A percentile compares a stretch with the other conserved stretches of the same genome.
These are phyloP conservation scores for Oidiodendron maius DNA, from an alignment of 495 filamentous ascomycete genomes.

Conservation along the genomic window DNA sequence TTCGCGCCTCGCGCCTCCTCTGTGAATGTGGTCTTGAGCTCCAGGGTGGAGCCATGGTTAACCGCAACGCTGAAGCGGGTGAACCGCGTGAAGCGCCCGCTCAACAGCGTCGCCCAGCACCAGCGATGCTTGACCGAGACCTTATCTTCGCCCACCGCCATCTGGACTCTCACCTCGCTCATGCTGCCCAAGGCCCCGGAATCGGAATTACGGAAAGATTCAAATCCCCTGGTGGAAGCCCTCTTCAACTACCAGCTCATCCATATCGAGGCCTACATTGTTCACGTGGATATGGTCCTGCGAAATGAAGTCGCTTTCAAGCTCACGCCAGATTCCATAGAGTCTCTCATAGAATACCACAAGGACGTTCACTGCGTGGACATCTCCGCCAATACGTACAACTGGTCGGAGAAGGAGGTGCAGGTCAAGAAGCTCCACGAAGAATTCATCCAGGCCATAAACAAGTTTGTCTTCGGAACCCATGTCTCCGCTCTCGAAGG, in stretches of 20 bases:
- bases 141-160: slow-evolving; percentile 81
- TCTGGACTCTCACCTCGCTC: slow-evolving; percentile 92
- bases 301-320: slow-evolving; percentile 98
- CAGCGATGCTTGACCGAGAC: slow-evolving; percentile 95
- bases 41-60: slow-evolving; percentile 95
- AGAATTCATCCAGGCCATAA: slow-evolving; percentile 93
- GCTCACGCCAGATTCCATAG: slow-evolving; percentile 95
- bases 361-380: slow-evolving; percentile 94
- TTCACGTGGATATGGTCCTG: slow-evolving; percentile 98
- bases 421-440: slow-evolving; percentile 98
- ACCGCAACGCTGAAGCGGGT: slow-evolving; percentile 95
- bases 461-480: slow-evolving; percentile 94
- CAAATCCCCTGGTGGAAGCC: slow-evolving; percentile 84
- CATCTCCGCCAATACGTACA: slow-evolving; percentile 80
- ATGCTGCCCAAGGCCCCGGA: slow-evolving; percentile 92
- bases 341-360: slow-evolving; percentile 91
- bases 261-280: slow-evolving; percentile 95
- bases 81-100: slow-evolving; percentile 92
- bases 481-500: slow-evolving; percentile 88
- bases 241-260: slow-evolving; percentile 92
- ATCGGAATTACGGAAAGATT: slow-evolving; percentile 75
- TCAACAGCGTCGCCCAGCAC: slow-evolving; percentile 97
- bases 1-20: slow-evolving; percentile 88
- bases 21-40: slow-evolving; percentile 91
- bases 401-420: slow-evolving; percentile 94